Base-by-base conservation (phyloP, 225 moss, liverwort and hornwort genomes). In the Climacium dendroides region DNA sequence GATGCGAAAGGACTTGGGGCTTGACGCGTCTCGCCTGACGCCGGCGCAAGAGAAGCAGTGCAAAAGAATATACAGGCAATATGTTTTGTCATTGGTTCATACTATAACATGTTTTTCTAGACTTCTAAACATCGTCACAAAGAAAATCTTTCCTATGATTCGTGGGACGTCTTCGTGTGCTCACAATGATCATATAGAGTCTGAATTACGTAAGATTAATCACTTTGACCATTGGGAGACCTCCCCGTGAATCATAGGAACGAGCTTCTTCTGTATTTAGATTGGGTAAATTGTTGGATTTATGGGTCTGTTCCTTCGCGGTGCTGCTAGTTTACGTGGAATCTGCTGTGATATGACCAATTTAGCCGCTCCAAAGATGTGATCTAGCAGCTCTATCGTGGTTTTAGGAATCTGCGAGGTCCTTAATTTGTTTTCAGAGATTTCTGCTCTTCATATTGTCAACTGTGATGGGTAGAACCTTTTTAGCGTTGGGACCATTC, bases 41-140 rank as follows among this genome's bases (percentile, higher is more conserved):
- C 81, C 87, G 25, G 72, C 48, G 74, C 81, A 87, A 79, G 92
- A 91, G 83, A 74, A 63, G 81, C 94, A 94, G 50, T 91, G 92
- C 91, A 92, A 64, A 82, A 85, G 91, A 87, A 91, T 94, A 72
- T 65, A 94, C 91, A 91, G 94, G 94, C 86, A 94, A 91, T 85
- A 66, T 83, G 77, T 72, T 81, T 82, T 61, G 29, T 25, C 76
- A 63, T 70, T 82, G 81, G 50, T 30, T 60, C 85, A 50, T 74
- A 70, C 70, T 83, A 28, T 3, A 47, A n/a, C 41, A 54, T 77
- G 47, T 4, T 77, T 85, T 41, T 37, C 20, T 61, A 43, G 34
- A 52, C 37, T 75, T 48, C 58, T 61, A 20, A 26, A 28, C 47
- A 47, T 14, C 15, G 20, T 59, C 28, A 11, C 29, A 65, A 58